Evolutionary conservation across 2,329 filamentous ascomycete genomes (phyloP), one percentile per base, ranked within the genome.

Genomic region (Cordyceps javanica): DNA sequence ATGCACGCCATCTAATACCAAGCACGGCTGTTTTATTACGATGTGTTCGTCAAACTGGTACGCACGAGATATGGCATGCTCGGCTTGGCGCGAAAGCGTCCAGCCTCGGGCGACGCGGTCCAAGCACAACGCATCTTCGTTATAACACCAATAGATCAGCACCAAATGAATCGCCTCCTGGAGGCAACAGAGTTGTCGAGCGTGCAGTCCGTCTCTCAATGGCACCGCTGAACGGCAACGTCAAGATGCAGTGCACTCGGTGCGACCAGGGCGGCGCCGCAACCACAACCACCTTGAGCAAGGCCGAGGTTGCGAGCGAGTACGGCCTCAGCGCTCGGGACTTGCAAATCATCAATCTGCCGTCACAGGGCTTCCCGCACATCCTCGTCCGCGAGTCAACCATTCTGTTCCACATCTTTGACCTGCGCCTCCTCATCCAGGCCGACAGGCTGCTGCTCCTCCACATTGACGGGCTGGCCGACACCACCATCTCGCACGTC

Each of bases 331-430:
- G 46, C 25, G 36, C 60, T 7, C 70, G 70, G 2, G 70, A 72
- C 61, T 59, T 72, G 36, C 67, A 69, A 5, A 65, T 64, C 38
- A 64, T 70, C 7, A 70, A 73, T 39, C 65, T 71, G 16, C 63
- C 64, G 3, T 71, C 70, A 0, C 64, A 67, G 30, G 67, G 69
- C 2, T 63, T 70, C 30, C 69, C 70, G 3, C 68, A 72, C 56
- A 65, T 72, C 30, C 59, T 72, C 19, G 62, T 73, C 30, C 64
- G 70, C 7, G 67, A 67, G 1, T 60, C 54, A 3, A 67, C 69
- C 4, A 68, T 72, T 34, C 61, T 72, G 5, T 60, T 72, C 23
- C 69, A 71, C 55, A 61, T 72, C 25, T 72, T 72, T 58, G 66
- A 67, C 49, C 59, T 73, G 28, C 69, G 71, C n/a, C 63, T 72